Percentiles rank a stretch among this genome's conserved stretches.
These are phyloP conservation scores for Dendrobium chrysotoxum DNA, from an alignment of 106 monocot genomes.

Conservation along the genomic window DNA sequence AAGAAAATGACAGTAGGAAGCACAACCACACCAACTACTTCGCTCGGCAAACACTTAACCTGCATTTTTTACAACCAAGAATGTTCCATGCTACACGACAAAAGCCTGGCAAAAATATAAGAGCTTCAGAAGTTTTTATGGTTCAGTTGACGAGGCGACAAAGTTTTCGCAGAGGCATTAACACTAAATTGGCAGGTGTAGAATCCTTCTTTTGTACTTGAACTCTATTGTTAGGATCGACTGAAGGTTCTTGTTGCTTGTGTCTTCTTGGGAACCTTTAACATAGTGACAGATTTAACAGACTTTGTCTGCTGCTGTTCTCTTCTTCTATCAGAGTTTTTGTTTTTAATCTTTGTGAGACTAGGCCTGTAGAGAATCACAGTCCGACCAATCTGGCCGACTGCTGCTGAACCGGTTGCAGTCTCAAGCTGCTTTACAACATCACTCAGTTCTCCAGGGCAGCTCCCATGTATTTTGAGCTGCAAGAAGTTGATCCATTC, in stretches of 20 bases:
- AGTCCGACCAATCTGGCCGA: slow-evolving; percentile 75
- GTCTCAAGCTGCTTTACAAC: slow-evolving; percentile 65
- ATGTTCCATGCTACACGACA: background rate
- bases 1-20: too few species aligned
- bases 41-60: too few species aligned
- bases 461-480: slow-evolving; percentile 84
- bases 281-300: background rate
- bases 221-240: background rate
- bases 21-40: too few species aligned
- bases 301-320: slow-evolving; percentile 21
- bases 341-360: slow-evolving; percentile 73
- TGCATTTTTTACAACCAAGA: background rate
- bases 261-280: slow-evolving; percentile 5
- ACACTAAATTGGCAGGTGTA: background rate
- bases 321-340: slow-evolving; percentile 19
- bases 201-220: background rate
- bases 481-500: slow-evolving; percentile 18
- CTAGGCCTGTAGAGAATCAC: slow-evolving; percentile 92
- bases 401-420: slow-evolving; percentile 73
- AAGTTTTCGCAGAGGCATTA: background rate
- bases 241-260: slow-evolving; percentile 12
- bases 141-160: background rate
- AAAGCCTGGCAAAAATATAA: background rate
- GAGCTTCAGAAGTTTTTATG: background rate
- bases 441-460: slow-evolving; percentile 65